Evolutionary conservation across 192 early-diverging fungal genomes (phyloP), one percentile per base, ranked within the genome.

Genomic region (Kickxella alabastrina): DNA sequence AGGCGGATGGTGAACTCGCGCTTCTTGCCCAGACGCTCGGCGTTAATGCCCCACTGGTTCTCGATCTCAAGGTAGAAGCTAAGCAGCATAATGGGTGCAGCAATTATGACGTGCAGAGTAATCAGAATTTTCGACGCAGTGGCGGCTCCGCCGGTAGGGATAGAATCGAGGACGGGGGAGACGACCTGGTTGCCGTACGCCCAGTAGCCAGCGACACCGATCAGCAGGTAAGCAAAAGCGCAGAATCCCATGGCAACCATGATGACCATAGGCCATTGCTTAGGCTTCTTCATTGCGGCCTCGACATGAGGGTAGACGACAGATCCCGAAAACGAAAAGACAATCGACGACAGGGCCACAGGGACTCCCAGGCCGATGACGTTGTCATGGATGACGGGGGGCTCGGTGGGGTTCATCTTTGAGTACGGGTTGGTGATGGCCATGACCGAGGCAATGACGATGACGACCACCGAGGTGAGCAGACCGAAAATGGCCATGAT

Each of bases 301-400:
- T 92, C 87, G 4, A 89, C 82, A 49, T 92, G 86, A 2, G 90
- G 83, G 43, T 90, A 92, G 8, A 90, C 85, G 17, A 84, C 85
- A 21, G 88, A 88, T 4, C 88, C 90, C 27, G 81, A 63, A 41
- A 78, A 90, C n/a, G 84, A 82, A 54, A 88, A 90, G 14, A 80
- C 69, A 53, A 91, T 84, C 4, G 83, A 82, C 6, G 83, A 84
- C 2, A 91, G 62, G 0, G 85, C 82, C 7, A 82, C 60, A 1
- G 87, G 86, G 19, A 89, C 50, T 10, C 73, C 73, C 21, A 57
- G 39, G 43, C 56, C 66, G 34, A 69, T 65, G 22, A 58, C 62
- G 4, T 58, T 22, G 24, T 64, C 57, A 41, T 69, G 62, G n/a
- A 42, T 44, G 0, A 59, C 55, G 14, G 43, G 47, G 0, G 59